phyloP scores from a whole-genome alignment of 352 stramenopile genomes.

The Globisporangium canariense region DNA sequence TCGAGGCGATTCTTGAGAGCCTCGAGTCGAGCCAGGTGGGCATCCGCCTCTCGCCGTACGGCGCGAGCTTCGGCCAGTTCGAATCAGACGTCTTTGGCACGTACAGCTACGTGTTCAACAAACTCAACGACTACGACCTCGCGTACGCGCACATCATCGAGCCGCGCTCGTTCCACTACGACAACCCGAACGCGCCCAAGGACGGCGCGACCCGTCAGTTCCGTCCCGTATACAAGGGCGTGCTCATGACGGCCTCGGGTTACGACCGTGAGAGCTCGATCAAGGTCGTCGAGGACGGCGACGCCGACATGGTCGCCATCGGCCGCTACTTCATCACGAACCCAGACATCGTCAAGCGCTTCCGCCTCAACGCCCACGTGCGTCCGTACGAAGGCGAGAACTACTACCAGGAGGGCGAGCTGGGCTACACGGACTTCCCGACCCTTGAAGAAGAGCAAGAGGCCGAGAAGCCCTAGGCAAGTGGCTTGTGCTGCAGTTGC shows the following conservation, averaged over 20 bases:
- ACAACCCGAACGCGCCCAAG: slow-evolving; percentile 35
- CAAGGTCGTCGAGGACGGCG: slow-evolving; percentile 43
- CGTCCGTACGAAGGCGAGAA: slow-evolving; percentile 39
- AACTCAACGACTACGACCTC: slow-evolving; percentile 54
- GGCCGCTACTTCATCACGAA: slow-evolving; percentile 76
- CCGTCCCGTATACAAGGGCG: slow-evolving; percentile 56
- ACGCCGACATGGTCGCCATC: slow-evolving; percentile 61
- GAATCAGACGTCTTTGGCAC: slow-evolving; percentile 47
- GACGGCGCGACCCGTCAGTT: slow-evolving; percentile 47
- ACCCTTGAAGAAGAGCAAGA: slow-evolving; percentile 27
- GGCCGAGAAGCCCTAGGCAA: not conserved
- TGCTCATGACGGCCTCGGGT: slow-evolving; percentile 54
- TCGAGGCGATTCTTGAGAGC: slow-evolving; percentile 52
- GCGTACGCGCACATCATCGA: slow-evolving; percentile 65
- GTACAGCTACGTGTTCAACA: slow-evolving; percentile 46
- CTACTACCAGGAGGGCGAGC: slow-evolving; percentile 42
- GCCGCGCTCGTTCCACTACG: slow-evolving; percentile 44
- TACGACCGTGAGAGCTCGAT: slow-evolving; percentile 48
- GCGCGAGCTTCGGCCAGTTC: slow-evolving; percentile 43
- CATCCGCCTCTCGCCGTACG: slow-evolving; percentile 48
- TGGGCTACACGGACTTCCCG: slow-evolving; percentile 55
- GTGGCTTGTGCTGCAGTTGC: not conserved
- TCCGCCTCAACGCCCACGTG: slow-evolving; percentile 40
- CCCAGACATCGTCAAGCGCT: slow-evolving; percentile 60
- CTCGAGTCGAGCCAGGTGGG: slow-evolving; percentile 37